These are phyloP conservation scores for Rhodotorula sp. DNA, from an alignment of 1,284 basidiomycete genomes.

Conservation along the genomic window DNA sequence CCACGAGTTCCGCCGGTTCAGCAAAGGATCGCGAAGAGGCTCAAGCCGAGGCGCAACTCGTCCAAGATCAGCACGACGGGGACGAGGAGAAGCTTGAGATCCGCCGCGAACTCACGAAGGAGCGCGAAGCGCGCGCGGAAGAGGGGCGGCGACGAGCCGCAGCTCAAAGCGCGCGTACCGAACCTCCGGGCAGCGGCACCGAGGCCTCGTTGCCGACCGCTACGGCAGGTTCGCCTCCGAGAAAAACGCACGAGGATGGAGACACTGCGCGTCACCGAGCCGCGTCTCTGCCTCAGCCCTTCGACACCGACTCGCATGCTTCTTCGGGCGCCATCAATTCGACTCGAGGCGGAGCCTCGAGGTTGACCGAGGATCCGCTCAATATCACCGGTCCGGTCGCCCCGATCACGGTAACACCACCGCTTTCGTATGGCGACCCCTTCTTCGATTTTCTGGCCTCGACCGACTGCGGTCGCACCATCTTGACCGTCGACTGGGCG, in stretches of 20 bases:
- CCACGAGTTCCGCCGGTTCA: constrained; percentile 8
- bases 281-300: background rate
- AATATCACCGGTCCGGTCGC: background rate
- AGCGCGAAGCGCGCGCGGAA: background rate
- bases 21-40: background rate
- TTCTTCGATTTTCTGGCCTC: constrained; percentile 5
- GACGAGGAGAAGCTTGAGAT: background rate
- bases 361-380: background rate
- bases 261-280: background rate
- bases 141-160: background rate
- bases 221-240: background rate
- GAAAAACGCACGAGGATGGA: background rate
- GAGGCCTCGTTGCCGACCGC: no score
- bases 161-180: no score
- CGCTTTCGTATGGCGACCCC: background rate
- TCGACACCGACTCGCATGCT: background rate
- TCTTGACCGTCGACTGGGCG: constrained; percentile 14
- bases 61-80: constrained; percentile 1
- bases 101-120: background rate
- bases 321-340: background rate
- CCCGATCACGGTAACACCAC: background rate
- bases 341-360: background rate
- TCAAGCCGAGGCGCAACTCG: background rate
- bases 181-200: background rate
- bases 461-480: constrained; percentile 17